Evolutionary conservation across 805 yeast species (phyloP).

Genomic region (Candida succiphila): DNA sequence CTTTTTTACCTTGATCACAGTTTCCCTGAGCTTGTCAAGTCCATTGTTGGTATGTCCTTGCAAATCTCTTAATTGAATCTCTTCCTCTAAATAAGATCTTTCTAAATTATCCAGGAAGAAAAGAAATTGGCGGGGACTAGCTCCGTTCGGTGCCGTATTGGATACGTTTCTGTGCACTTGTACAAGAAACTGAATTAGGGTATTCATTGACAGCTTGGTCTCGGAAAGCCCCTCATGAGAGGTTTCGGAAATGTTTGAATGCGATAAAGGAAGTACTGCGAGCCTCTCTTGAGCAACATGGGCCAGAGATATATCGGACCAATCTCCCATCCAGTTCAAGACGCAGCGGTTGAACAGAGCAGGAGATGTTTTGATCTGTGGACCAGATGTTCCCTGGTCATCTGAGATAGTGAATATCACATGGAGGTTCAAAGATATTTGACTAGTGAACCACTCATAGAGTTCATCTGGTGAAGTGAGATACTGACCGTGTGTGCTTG

Average conservation of each 20-base stretch:
- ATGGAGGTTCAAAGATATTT: constrained; percentile 65
- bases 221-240: too few relatives aligned
- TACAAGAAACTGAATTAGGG: background rate
- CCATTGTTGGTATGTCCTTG: constrained; percentile 72
- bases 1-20: constrained; percentile 61
- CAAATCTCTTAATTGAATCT: constrained; percentile 42
- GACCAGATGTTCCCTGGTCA: constrained; percentile 22
- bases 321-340: constrained; percentile 79
- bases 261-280: constrained; percentile 26
- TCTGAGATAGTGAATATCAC: constrained; percentile 71
- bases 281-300: constrained; percentile 34
- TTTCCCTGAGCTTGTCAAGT: constrained; percentile 62
- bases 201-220: constrained; percentile 18
- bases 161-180: background rate
- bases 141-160: constrained; percentile 8
- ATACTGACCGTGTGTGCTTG: constrained; percentile 48
- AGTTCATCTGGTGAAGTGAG: constrained; percentile 63
- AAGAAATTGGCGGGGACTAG: constrained; percentile 48
- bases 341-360: constrained; percentile 88
- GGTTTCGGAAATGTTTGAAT: background rate
- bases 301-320: constrained; percentile 44
- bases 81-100: constrained; percentile 30
- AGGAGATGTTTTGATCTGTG: constrained; percentile 63
- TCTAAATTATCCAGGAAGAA: constrained; percentile 37
- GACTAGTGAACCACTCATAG: constrained; percentile 62